Base-by-base conservation (phyloP, 371 early-diverging fungal genomes). In the Neoconidiobolus thromboides region DNA sequence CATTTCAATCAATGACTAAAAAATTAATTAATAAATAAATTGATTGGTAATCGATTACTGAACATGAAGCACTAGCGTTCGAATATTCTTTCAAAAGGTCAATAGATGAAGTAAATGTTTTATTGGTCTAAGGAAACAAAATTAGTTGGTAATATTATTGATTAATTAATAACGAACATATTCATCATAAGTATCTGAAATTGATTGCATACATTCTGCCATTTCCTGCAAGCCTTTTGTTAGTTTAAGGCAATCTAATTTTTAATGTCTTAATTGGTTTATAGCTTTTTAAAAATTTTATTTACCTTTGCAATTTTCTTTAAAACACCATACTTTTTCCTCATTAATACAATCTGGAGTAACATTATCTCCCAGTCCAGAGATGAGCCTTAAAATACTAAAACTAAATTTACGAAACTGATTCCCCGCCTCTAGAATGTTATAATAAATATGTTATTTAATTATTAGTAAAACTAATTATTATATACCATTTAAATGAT, bases 321-420 rank as follows among this genome's bases (percentile, higher is more conserved):
- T 65, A 68, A 70, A 72, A 60, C 73, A 72, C 73, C 73, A 72
- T 10, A 68, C 69, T 3, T 68, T 62, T 39, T 69, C 70, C 26
- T 70, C 73, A 47, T 72, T 72, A 14, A 67, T 48, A 14, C 65
- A 66, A 47, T 65, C 67, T 38, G 63, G 62, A 57, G 65, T 66
- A 26, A 26, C 26, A 12, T 60, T 60, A 48, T 63, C 64, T 44
- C 69, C 65, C 1, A 66, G 58, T 10, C 65, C 69, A 12, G 71
- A 69, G 10, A 72, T 65, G 40, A 72, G 52, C 36, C 65, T 62
- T 41, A 72, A 47, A 1, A 72, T 57, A 3, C 65, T 66, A 1
- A 66, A 63, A 43, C 73, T 66, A 36, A 70, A 55, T 12, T 66
- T 59, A 47, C 66, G 69, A 49, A 70, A 69, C 42, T 65, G 62